These are phyloP conservation scores for Acacia melanoxylon DNA, from an alignment of 306 rosid genomes.

Conservation along the genomic window DNA sequence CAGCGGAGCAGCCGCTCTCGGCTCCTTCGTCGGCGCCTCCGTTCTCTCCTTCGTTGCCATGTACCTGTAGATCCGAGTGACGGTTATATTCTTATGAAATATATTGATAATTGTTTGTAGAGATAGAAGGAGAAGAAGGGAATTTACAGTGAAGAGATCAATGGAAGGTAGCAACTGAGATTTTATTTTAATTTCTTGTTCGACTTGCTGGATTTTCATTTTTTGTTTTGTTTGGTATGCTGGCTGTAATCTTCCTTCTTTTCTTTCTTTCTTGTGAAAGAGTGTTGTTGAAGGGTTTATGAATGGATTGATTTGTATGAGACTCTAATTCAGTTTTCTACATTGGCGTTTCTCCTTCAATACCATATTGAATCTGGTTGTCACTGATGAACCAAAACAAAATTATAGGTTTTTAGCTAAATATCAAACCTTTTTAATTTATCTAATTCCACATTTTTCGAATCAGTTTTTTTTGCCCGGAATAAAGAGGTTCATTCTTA, in stretches of 20 bases:
- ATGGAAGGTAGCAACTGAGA: neutral
- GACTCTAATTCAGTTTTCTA: neutral
- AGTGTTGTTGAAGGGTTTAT: neutral
- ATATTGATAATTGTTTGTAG: neutral
- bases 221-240: neutral
- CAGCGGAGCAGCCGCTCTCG: neutral
- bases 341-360: neutral
- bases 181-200: neutral
- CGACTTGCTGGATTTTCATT: neutral
- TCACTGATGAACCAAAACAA: neutral
- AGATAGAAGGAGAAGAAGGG: neutral
- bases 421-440: neutral
- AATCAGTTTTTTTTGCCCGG: neutral
- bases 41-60: slow-evolving; percentile 46
- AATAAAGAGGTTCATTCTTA: neutral
- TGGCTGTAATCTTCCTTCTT: neutral
- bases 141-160: neutral
- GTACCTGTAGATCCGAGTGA: slow-evolving; percentile 32
- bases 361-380: neutral
- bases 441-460: neutral
- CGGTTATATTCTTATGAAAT: neutral
- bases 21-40: slow-evolving; percentile 33
- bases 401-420: neutral
- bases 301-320: neutral
- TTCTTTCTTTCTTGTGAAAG: neutral